Base-by-base conservation (phyloP, 2,329 filamentous ascomycete species). In the Neonectria coccinea region DNA sequence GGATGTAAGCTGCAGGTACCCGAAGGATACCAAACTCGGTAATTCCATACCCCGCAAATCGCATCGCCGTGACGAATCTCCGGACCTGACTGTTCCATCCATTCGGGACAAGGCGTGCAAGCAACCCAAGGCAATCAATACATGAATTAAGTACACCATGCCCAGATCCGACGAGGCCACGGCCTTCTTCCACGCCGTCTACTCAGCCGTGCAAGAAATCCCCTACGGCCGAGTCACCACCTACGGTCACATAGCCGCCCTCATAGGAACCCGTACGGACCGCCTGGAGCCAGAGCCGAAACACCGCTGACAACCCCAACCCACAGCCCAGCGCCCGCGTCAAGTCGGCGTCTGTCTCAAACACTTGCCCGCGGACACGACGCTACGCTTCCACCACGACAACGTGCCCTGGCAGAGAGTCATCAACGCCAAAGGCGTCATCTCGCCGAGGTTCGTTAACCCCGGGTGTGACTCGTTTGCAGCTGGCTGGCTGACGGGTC, bases 371-470 rank as follows among this genome's bases (percentile, higher is more conserved):
- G 75, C 80, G 7, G 83, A 87, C 62, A 73, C 82, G 0, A 77
- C 81, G 0, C 69, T 76, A 59, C 83, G 79, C 62, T 97, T 91
- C 80, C 91, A 97, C 77, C 83, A 86, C 64, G 83, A 82, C 25
- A 97, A 91, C 69, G 95, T 98, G 4, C 95, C 95, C 0, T 98
- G 95, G 95, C 95, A 98, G 82, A 85, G 96, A 62, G 92, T 98
- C 64, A 91, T 98, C 76, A 97, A 95, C 78, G 83, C 92, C 14
- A 95, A 92, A 79, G 94, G 95, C 22, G 83, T 88, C 64, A 97
- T 98, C 70, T 97, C 94, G 48, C 92, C 92, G 8, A 88, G 94
- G 93, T 95, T 53, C 20, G 69, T 56, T 25, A 25, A 5, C 25
- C 25, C 5, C 31, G 14, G 11, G 33, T 25, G 5, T 10, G 16